These are phyloP conservation scores for Endogone sp. DNA, from an alignment of 192 early-diverging fungal species.

Conservation along the genomic window DNA sequence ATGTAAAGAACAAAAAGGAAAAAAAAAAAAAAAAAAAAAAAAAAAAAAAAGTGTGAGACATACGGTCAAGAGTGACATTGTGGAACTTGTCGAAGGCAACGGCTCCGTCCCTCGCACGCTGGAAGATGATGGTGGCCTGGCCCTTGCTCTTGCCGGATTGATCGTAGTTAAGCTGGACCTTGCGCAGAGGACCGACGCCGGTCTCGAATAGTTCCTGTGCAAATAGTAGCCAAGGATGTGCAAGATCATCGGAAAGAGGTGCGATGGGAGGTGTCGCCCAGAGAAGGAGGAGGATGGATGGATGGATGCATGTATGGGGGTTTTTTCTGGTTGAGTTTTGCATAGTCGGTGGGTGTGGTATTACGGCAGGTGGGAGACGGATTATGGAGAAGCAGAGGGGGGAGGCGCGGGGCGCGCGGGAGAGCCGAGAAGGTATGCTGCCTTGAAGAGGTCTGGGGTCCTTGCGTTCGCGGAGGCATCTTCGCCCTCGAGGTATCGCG, in stretches of 20 bases:
- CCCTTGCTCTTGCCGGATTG: conserved; percentile 48
- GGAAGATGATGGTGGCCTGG: conserved; percentile 41
- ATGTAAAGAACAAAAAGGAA: too few relatives aligned
- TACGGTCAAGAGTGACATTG: conserved; percentile 46
- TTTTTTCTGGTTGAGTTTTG: not conserved
- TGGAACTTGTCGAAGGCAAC: conserved; percentile 43
- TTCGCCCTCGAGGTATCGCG: not conserved
- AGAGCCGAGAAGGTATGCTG: conserved; percentile 12
- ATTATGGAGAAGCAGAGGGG: not conserved
- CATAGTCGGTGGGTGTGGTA: not conserved
- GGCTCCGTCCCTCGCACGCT: conserved; percentile 39
- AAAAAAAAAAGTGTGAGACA: not conserved
- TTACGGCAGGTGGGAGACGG: not conserved
- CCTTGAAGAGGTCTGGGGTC: conserved; percentile 9
- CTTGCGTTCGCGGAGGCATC: conserved; percentile 8
- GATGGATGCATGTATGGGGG: not conserved
- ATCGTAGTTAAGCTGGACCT: conserved; percentile 46
- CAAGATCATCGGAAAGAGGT: not conserved
- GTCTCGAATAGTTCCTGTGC: conserved; percentile 32
- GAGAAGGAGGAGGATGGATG: not conserved
- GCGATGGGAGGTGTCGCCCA: conserved; percentile 3
- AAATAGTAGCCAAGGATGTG: conserved; percentile 6
- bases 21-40: conserved; percentile 1
- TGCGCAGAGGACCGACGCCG: conserved; percentile 43
- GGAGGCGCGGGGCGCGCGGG: conserved; percentile 1